Evolutionary conservation across 441 rosid species (phyloP).

Genomic region (Adansonia madagascariensis): DNA sequence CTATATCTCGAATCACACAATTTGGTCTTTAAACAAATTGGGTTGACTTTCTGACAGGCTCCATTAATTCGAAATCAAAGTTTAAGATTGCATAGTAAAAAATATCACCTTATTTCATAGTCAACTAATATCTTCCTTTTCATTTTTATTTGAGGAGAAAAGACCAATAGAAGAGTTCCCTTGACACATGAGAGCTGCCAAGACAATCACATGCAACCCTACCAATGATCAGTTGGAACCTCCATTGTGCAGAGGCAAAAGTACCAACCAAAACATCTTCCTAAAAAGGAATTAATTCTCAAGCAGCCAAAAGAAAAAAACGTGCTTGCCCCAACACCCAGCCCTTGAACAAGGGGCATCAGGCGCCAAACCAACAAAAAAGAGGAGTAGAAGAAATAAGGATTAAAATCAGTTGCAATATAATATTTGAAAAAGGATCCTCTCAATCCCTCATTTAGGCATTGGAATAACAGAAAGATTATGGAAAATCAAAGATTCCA

Average conservation of each 20-base stretch:
- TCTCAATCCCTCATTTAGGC: background rate
- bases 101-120: background rate
- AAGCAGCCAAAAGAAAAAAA: background rate
- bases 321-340: background rate
- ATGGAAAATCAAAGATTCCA: background rate
- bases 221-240: background rate
- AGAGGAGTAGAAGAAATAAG: background rate
- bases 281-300: background rate
- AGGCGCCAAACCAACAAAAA: background rate
- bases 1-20: background rate
- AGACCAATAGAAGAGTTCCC: background rate
- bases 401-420: background rate
- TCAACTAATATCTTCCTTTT: background rate
- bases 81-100: background rate
- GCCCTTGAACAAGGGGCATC: background rate
- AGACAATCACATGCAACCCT: background rate
- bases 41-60: background rate
- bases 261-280: slow-evolving; percentile 11
- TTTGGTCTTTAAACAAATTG: background rate
- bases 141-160: slow-evolving; percentile 10
- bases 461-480: background rate
- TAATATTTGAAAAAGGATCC: background rate
- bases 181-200: background rate
- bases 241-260: background rate
- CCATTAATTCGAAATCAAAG: background rate